Percentiles rank a stretch among this genome's conserved stretches.
Evolutionary conservation across 352 stramenopile genomes (phyloP).

Genomic region (Phytophthora vignae): DNA sequence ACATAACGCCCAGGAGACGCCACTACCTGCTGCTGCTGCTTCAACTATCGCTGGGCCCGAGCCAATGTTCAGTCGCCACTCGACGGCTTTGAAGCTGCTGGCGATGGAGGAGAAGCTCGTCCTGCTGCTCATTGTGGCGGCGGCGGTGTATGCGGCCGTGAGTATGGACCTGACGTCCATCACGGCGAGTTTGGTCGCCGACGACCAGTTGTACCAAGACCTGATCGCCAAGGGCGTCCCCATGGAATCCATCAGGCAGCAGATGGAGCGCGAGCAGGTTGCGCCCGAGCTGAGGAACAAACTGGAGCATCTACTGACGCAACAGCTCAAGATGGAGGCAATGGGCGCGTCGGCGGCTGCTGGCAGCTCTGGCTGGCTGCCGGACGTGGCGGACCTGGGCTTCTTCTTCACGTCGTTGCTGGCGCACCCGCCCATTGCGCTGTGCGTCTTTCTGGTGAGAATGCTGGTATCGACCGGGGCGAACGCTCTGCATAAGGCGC

Average conservation of each 20-base stretch:
- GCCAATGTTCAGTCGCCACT: constrained; percentile 62
- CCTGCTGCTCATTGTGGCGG: constrained; percentile 56
- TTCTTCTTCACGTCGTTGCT: constrained; percentile 62
- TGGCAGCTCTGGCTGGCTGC: constrained; percentile 47
- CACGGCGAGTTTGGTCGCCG: constrained; percentile 49
- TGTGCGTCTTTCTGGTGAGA: constrained; percentile 68
- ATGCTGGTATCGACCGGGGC: constrained; percentile 55
- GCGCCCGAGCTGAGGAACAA: constrained; percentile 47
- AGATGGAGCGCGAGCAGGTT: constrained; percentile 77
- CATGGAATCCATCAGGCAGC: constrained; percentile 71
- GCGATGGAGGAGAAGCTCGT: constrained; percentile 68
- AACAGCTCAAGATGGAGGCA: constrained; percentile 46
- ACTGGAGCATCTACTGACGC: constrained; percentile 59
- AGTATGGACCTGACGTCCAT: constrained; percentile 60
- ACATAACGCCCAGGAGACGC: not conserved
- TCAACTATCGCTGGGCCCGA: constrained; percentile 1
- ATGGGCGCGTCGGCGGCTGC: constrained; percentile 17
- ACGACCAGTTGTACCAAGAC: constrained; percentile 66
- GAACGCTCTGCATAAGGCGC: constrained; percentile 42
- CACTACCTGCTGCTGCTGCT: not conserved
- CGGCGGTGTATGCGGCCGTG: constrained; percentile 58
- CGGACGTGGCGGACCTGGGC: constrained; percentile 60
- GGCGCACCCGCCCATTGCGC: constrained; percentile 65
- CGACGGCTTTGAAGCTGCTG: constrained; percentile 58
- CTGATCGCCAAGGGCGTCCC: constrained; percentile 66